A percentile compares a stretch with the other conserved stretches of the same genome.
Evolutionary conservation across 495 filamentous ascomycete species (phyloP).

Genomic region (Penicillium argentinense): DNA sequence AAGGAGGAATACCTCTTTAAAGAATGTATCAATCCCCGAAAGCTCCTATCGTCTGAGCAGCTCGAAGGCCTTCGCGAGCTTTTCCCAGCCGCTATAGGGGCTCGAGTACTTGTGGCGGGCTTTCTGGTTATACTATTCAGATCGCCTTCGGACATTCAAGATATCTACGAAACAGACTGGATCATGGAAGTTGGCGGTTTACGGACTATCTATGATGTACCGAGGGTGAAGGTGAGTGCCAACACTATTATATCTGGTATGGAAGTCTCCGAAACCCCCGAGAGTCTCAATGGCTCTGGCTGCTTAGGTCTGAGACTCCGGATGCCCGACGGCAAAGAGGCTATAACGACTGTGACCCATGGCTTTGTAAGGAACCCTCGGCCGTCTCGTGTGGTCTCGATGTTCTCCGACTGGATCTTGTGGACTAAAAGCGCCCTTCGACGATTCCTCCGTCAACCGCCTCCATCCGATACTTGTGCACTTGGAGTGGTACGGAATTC

Average conservation of each 20-base stretch:
- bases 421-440: not conserved
- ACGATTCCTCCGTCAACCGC: not conserved
- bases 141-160: not conserved
- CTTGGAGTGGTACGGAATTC: not conserved
- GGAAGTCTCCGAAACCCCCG: not conserved
- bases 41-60: conserved; percentile 1
- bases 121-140: conserved; percentile 6
- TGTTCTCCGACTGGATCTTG: not conserved
- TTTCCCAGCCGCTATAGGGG: conserved; percentile 8
- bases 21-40: conserved; percentile 6
- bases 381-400: not conserved
- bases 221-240: not conserved
- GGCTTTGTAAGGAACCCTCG: conserved; percentile 5
- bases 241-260: conserved; percentile 3
- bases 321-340: conserved; percentile 2
- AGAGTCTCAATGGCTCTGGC: not conserved
- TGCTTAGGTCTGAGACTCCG: conserved; percentile 9
- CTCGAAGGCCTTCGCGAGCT: conserved; percentile 9
- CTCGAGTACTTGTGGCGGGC: conserved; percentile 1
- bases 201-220: not conserved
- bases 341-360: conserved; percentile 14
- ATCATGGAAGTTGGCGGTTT: conserved; percentile 6
- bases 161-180: conserved; percentile 5
- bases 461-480: not conserved
- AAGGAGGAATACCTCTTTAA: conserved; percentile 2